A percentile compares a stretch with the other conserved stretches of the same genome.
Evolutionary conservation across 2,329 filamentous ascomycete species (phyloP).

Genomic region (Talaromyces verruculosus): DNA sequence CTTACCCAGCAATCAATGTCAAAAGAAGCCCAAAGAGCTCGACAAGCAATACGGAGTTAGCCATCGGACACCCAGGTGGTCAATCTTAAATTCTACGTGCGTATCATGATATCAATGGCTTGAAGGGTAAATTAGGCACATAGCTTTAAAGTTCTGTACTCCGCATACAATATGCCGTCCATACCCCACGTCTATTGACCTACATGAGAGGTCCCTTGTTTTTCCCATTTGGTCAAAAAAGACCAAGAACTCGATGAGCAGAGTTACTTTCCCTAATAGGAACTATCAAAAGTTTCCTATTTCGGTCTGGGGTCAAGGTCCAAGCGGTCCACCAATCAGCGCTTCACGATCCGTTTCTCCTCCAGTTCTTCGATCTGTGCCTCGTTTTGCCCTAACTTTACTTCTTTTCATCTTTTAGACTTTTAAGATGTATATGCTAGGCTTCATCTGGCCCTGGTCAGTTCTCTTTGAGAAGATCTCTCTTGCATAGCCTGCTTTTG

Average conservation of each 20-base stretch:
- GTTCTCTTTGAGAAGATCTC: not conserved
- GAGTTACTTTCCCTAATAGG: not conserved
- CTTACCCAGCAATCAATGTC: not conserved
- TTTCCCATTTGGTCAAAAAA: not conserved
- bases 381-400: not conserved
- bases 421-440: not conserved
- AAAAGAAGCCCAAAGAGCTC: not conserved
- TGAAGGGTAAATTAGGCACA: not conserved
- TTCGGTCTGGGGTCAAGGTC: not conserved
- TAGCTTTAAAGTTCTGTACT: not conserved
- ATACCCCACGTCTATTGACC: not conserved
- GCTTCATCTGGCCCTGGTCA: not conserved
- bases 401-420: not conserved
- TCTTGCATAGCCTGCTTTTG: not conserved
- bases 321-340: not conserved
- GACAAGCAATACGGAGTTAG: not conserved
- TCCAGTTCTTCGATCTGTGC: constrained; percentile 1
- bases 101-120: constrained; percentile 1
- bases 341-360: not conserved
- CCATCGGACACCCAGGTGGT: not conserved
- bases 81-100: not conserved
- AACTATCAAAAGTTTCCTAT: not conserved
- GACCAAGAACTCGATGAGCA: not conserved
- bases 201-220: not conserved
- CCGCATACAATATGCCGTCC: not conserved